A percentile compares a stretch with the other conserved stretches of the same genome.
These are phyloP conservation scores for Fusarium verticillioides DNA, from an alignment of 2,329 filamentous ascomycete species.

Conservation along the genomic window DNA sequence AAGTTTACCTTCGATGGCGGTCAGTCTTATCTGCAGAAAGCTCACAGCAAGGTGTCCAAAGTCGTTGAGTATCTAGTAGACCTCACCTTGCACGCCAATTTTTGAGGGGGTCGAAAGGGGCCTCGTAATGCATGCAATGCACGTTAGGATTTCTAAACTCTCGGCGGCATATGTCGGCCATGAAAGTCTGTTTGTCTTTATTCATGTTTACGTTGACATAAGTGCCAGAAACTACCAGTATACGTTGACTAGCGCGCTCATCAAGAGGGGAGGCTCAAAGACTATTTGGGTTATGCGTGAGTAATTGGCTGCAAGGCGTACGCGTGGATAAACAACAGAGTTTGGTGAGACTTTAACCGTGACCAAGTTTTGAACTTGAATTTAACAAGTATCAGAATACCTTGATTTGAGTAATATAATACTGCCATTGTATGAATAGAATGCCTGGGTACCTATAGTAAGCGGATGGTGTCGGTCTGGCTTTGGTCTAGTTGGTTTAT, in stretches of 20 bases:
- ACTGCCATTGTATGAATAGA: neutral
- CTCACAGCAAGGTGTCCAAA: neutral
- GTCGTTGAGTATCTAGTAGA: neutral
- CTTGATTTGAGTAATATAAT: conserved; percentile 24
- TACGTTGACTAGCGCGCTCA: conserved; percentile 22
- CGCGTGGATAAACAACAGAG: conserved; percentile 34
- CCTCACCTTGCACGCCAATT: conserved; percentile 4
- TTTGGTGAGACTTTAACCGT: conserved; percentile 18
- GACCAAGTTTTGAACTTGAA: conserved; percentile 15
- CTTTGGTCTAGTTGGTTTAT: neutral
- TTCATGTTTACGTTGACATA: conserved; percentile 10
- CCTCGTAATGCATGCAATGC: conserved; percentile 16
- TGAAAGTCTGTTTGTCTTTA: conserved; percentile 18
- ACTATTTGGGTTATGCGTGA: conserved; percentile 3
- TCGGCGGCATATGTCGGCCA: conserved; percentile 10
- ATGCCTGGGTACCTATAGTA: conserved; percentile 7
- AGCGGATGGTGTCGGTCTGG: conserved; percentile 10
- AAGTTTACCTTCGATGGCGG: conserved; percentile 20
- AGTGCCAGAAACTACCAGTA: neutral
- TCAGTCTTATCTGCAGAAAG: neutral
- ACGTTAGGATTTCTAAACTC: conserved; percentile 13
- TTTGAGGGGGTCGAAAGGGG: conserved; percentile 8
- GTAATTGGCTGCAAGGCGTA: neutral
- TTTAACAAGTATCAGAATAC: conserved; percentile 6
- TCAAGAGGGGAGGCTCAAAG: conserved; percentile 16